Conservation (phyloP, 331 rosid species). For the Pyracantha coccinea region DNA sequence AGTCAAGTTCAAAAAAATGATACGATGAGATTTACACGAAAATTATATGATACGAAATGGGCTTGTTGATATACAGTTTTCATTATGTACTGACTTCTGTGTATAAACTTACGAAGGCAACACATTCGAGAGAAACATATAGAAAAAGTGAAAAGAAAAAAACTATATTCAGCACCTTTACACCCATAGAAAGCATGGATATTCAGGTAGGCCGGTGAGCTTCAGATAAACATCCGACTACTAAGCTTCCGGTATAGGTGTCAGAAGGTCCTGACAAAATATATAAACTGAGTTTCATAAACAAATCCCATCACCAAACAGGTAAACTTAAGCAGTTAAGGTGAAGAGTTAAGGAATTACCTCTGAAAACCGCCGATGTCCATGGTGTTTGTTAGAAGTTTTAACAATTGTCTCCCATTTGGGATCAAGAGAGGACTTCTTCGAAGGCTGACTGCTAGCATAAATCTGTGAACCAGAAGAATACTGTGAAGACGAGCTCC, state of each 20-base stretch:
- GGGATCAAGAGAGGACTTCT: constrained; percentile 17
- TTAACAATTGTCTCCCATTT: constrained; percentile 53
- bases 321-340: constrained; percentile 1
- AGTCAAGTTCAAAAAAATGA: not conserved
- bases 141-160: not conserved
- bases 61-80: constrained; percentile 27
- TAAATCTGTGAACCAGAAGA: constrained; percentile 23
- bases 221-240: constrained; percentile 11
- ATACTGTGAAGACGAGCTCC: constrained; percentile 28
- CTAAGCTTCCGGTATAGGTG: constrained; percentile 62
- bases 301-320: not conserved
- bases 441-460: constrained; percentile 16
- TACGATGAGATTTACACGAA: constrained; percentile 25
- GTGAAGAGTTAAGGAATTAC: constrained; percentile 24
- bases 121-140: constrained; percentile 1
- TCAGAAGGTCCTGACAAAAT: constrained; percentile 44
- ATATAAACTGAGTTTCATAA: constrained; percentile 2
- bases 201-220: not conserved
- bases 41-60: constrained; percentile 15
- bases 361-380: constrained; percentile 45
- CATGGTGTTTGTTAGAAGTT: constrained; percentile 31
- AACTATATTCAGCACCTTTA: constrained; percentile 1
- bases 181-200: constrained; percentile 8
- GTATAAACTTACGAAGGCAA: constrained; percentile 5
- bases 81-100: constrained; percentile 7